A percentile compares a stretch with the other conserved stretches of the same genome.
Conservation (phyloP, 768 basidiomycete species). For the Suillus discolor region DNA sequence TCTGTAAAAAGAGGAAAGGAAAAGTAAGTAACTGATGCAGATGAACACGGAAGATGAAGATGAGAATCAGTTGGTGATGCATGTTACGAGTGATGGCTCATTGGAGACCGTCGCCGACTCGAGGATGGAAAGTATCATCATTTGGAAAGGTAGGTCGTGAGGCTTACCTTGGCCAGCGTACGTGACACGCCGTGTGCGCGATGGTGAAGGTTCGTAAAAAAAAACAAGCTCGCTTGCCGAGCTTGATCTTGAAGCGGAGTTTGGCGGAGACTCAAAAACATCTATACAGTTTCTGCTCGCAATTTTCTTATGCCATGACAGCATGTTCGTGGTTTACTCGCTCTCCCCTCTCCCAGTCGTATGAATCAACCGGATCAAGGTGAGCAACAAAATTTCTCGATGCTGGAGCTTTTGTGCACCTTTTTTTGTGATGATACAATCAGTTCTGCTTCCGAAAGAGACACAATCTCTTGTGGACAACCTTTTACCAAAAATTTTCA, state of each 20-base stretch:
- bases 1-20: background rate
- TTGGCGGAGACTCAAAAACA: conserved; percentile 9
- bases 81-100: conserved; percentile 79
- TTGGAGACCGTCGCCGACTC: conserved; percentile 70
- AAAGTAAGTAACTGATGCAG: conserved; percentile 11
- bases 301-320: background rate
- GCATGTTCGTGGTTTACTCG: conserved; percentile 3
- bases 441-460: conserved; percentile 89
- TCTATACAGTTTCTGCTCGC: conserved; percentile 45
- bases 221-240: background rate
- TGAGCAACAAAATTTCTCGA: background rate
- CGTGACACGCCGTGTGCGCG: background rate
- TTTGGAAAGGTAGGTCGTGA: conserved; percentile 16
- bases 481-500: conserved; percentile 46
- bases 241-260: background rate
- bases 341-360: conserved; percentile 7
- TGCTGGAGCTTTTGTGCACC: background rate
- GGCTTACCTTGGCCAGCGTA: conserved; percentile 34
- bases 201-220: background rate
- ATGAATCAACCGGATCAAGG: conserved; percentile 12
- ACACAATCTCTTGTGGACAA: conserved; percentile 77
- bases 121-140: conserved; percentile 75
- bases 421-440: conserved; percentile 53
- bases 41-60: conserved; percentile 10
- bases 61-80: conserved; percentile 59